Evolutionary conservation across 164 flowering plant genomes (phyloP).

Genomic region (Cinnamomum chago): DNA sequence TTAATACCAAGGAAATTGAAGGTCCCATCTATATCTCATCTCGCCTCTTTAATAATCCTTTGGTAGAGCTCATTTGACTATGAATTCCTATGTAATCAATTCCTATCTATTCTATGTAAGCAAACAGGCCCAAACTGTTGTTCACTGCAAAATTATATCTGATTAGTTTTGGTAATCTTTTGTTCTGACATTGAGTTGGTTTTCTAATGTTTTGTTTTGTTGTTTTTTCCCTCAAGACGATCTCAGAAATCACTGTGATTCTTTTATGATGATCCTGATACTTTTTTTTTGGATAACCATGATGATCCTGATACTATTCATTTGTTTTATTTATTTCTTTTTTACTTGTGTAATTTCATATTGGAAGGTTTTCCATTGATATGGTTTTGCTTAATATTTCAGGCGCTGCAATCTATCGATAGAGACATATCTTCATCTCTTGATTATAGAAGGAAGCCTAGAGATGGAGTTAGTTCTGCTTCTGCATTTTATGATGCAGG

Average conservation of each 20-base stretch:
- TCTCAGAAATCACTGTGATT: not conserved
- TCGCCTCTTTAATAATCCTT: too few species aligned
- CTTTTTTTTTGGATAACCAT: too few species aligned
- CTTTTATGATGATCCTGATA: not conserved
- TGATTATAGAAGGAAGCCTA: slow-evolving; percentile 69
- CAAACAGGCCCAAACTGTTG: too few species aligned
- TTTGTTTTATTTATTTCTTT: not conserved
- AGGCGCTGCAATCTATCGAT: slow-evolving; percentile 92
- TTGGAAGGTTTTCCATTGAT: not conserved
- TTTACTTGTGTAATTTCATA: not conserved
- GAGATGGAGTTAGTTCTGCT: slow-evolving; percentile 61
- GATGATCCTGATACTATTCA: not conserved
- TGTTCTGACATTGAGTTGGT: not conserved
- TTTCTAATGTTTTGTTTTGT: too few species aligned
- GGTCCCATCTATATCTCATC: too few species aligned
- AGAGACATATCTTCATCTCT: slow-evolving; percentile 78
- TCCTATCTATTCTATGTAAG: too few species aligned
- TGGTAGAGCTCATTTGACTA: too few species aligned
- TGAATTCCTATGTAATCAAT: too few species aligned
- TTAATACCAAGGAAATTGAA: too few species aligned
- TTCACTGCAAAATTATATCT: too few species aligned
- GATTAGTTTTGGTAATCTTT: not conserved
- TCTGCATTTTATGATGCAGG: slow-evolving; percentile 66
- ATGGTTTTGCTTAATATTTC: not conserved
- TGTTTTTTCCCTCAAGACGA: too few species aligned